Base-by-base conservation (phyloP, 352 stramenopile species). In the Phytopythium ostracodes region DNA sequence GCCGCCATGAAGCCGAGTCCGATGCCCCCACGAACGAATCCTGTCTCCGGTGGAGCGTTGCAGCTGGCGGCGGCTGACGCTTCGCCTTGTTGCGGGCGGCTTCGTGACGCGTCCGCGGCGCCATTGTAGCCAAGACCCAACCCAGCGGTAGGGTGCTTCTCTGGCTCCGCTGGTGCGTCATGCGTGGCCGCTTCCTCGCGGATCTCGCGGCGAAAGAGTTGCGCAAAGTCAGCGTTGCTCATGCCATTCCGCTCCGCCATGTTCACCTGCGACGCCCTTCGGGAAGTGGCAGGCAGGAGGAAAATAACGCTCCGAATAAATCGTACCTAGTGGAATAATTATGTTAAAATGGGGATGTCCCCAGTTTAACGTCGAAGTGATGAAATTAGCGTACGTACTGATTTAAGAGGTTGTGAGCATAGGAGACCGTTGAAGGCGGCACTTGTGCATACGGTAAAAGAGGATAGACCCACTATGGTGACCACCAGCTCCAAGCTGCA, bases 181-280 rank as follows among this genome's bases (percentile, higher is more conserved):
- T 55, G 17, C 22, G 18, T 27, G n/a, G 15, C 53, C 11, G 33
- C 43, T 35, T 75, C 63, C 35, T 67, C 44, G 5, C 52, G 73
- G 27, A 64, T 57, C 20, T 84, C 71, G 47, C 76, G 68, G 6
- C 75, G 77, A 59, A 92, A 94, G 61, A 94, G 76, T n/a, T 69
- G 75, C 63, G 85, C 82, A 60, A 94, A 94, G 71, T 94, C 85
- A 5, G 85, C 82, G 61, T 94, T 94, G 57, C 65, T 83, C 60
- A 89, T 52, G 43, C 78, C 33, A 35, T 49, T 35, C 12, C 25
- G 38, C 62, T 35, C 36, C 27, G 22, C 33, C 55, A 52, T 51
- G 2, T 33, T 43, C 35, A 4, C 14, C 20, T 31, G 50, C 46
- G 56, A 61, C 44, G 63, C 58, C 66, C 71, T 67, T 18, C 3